phyloP scores from a whole-genome alignment of 495 filamentous ascomycete genomes.

The Annulohypoxylon maeteangense region DNA sequence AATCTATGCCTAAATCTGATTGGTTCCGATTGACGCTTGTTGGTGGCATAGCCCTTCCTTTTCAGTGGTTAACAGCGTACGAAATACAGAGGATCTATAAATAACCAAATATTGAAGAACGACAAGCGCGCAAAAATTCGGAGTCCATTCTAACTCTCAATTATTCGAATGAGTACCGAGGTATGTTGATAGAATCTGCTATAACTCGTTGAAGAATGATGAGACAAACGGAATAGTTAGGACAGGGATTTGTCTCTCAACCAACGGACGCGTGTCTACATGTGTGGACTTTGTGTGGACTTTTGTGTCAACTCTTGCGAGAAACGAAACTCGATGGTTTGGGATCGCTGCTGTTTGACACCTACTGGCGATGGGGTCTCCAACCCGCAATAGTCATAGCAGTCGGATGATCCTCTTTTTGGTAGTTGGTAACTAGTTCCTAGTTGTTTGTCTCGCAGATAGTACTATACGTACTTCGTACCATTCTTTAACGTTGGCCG shows the following conservation, averaged over 20 bases:
- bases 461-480: not conserved
- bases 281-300: not conserved
- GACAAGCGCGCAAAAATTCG: not conserved
- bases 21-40: constrained; percentile 13
- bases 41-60: constrained; percentile 15
- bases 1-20: constrained; percentile 2
- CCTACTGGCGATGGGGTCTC: not conserved
- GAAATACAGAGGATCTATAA: not conserved
- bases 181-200: not conserved
- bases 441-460: no score
- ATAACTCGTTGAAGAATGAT: not conserved
- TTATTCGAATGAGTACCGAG: not conserved
- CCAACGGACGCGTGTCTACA: not conserved
- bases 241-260: not conserved
- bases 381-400: not conserved
- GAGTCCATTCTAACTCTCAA: not conserved
- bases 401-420: not conserved
- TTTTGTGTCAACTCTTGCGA: not conserved
- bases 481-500: not conserved
- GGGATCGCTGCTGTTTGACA: not conserved
- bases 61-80: not conserved
- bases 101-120: not conserved
- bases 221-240: not conserved
- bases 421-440: not conserved
- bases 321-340: not conserved